Conservation (phyloP, 2,329 filamentous ascomycete species). For the Emmonsia crescens region DNA sequence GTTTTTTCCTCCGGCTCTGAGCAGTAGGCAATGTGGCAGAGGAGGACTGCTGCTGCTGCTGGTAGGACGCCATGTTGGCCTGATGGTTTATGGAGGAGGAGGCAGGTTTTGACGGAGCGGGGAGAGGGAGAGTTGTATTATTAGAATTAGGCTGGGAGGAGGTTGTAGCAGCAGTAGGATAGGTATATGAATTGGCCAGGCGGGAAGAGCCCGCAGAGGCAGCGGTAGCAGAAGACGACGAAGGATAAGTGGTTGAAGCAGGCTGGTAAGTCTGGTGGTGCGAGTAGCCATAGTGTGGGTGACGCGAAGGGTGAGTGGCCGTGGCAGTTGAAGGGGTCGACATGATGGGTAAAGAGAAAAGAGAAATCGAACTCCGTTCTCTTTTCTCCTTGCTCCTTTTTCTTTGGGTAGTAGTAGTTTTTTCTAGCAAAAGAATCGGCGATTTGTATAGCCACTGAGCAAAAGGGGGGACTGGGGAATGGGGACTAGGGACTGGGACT, state of each 20-base stretch:
- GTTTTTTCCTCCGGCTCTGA: conserved; percentile 23
- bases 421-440: no score
- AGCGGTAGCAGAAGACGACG: conserved; percentile 26
- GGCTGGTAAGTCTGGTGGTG: conserved; percentile 46
- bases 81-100: not conserved
- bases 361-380: not conserved
- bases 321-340: conserved; percentile 72
- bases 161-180: conserved; percentile 23
- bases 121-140: conserved; percentile 6
- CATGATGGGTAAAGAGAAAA: conserved; percentile 39
- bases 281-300: conserved; percentile 53
- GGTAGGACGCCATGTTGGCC: conserved; percentile 6
- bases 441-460: not conserved
- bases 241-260: conserved; percentile 43
- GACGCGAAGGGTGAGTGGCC: conserved; percentile 59
- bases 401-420: no score
- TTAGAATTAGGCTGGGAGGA: conserved; percentile 11
- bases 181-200: conserved; percentile 34
- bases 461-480: not conserved
- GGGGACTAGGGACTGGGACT: no score
- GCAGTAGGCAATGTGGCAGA: conserved; percentile 12
- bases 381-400: no score
- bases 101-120: conserved; percentile 3
- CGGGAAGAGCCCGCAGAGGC: conserved; percentile 23
- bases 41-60: conserved; percentile 1